Evolutionary conservation across 2,329 filamentous ascomycete genomes (phyloP).

Genomic region (Cercospora nicotianae): DNA sequence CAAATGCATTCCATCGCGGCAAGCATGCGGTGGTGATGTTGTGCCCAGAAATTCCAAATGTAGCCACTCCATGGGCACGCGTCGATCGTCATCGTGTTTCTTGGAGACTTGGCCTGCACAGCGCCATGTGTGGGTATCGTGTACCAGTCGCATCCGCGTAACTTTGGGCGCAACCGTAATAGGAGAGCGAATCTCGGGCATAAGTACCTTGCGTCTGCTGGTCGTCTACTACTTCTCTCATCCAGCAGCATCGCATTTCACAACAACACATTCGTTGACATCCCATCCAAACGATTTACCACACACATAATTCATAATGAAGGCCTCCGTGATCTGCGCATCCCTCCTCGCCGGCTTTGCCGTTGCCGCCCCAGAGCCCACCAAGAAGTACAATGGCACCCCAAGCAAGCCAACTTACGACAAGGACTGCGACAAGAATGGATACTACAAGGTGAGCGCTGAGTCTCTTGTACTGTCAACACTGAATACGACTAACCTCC

Average conservation of each 20-base stretch:
- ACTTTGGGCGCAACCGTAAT: constrained; percentile 9
- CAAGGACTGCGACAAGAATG: constrained; percentile 15
- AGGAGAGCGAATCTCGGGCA: constrained; percentile 11
- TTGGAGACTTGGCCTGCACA: constrained; percentile 14
- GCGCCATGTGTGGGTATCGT: background rate
- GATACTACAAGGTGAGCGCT: constrained; percentile 6
- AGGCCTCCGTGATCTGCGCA: constrained; percentile 23
- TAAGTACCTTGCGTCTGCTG: constrained; percentile 18
- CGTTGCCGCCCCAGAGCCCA: constrained; percentile 23
- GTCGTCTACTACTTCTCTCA: background rate
- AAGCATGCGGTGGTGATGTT: background rate
- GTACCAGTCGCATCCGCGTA: background rate
- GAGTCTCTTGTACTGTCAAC: no score
- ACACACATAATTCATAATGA: constrained; percentile 26
- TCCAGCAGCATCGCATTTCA: constrained; percentile 13
- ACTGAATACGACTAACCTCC: background rate
- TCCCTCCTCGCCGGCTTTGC: constrained; percentile 23
- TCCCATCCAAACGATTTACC: constrained; percentile 4
- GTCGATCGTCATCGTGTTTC: constrained; percentile 16
- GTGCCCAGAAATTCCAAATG: constrained; percentile 19
- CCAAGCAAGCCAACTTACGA: constrained; percentile 12
- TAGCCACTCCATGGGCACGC: constrained; percentile 7
- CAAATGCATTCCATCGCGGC: constrained; percentile 4
- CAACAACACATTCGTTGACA: constrained; percentile 11
- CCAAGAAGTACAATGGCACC: constrained; percentile 11